These are phyloP conservation scores for Quercus phellos DNA, from an alignment of 331 rosid species.

Conservation along the genomic window DNA sequence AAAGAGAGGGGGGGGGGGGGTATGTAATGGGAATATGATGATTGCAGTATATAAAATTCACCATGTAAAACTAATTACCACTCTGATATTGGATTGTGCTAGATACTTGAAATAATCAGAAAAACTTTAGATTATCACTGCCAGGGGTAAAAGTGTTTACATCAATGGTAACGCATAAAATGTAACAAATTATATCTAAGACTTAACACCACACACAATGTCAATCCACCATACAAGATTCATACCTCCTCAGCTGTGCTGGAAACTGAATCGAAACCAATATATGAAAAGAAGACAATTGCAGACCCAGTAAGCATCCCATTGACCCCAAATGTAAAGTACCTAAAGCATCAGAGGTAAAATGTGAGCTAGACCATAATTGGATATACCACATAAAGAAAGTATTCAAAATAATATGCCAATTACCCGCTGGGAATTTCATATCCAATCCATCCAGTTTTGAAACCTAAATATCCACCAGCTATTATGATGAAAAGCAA, in stretches of 20 bases:
- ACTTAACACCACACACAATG: background rate
- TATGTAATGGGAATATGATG: background rate
- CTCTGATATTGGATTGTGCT: constrained; percentile 1
- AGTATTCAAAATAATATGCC: constrained; percentile 6
- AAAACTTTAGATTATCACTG: background rate
- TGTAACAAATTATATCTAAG: background rate
- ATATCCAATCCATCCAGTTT: constrained; percentile 89
- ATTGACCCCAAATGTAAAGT: constrained; percentile 77
- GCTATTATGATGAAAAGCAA: constrained; percentile 70
- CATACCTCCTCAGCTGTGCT: constrained; percentile 94
- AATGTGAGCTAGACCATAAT: constrained; percentile 15
- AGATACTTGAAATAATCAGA: constrained; percentile 4
- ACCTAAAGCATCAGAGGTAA: constrained; percentile 40
- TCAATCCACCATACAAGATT: constrained; percentile 4
- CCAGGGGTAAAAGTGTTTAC: background rate
- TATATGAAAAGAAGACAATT: constrained; percentile 83
- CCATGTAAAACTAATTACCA: background rate
- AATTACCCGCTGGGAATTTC: constrained; percentile 70
- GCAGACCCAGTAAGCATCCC: constrained; percentile 85
- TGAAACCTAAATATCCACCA: constrained; percentile 80
- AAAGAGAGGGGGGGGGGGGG: background rate
- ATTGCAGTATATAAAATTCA: background rate
- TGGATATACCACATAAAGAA: constrained; percentile 2
- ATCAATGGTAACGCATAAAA: background rate
- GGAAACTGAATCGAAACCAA: constrained; percentile 86